Percentiles rank a stretch among this genome's conserved stretches.
Conservation (phyloP, 345 rosid genomes). For the Corchorus capsularis region DNA sequence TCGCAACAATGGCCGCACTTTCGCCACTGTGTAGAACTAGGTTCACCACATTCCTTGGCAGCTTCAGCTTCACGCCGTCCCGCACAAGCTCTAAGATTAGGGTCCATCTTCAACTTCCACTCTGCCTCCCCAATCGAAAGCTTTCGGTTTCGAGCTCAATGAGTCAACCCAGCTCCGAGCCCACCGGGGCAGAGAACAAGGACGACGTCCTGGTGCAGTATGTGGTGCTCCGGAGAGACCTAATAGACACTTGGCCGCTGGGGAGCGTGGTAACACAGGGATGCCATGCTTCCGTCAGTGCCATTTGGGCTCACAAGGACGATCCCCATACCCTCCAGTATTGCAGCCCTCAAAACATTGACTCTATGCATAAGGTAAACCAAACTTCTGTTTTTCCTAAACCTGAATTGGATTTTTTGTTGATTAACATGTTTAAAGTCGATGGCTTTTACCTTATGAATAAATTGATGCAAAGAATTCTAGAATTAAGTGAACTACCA, state of each 20-base stretch:
- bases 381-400: background rate
- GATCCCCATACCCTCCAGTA: slow-evolving; percentile 64
- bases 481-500: too few relatives aligned
- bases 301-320: slow-evolving; percentile 72
- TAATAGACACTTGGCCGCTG: slow-evolving; percentile 88
- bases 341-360: slow-evolving; percentile 67
- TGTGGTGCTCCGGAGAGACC: slow-evolving; percentile 81
- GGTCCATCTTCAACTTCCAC: slow-evolving; percentile 4
- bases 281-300: slow-evolving; percentile 87
- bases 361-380: slow-evolving; percentile 83
- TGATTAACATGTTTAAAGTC: background rate
- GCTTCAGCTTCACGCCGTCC: slow-evolving; percentile 18
- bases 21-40: background rate
- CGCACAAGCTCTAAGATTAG: background rate
- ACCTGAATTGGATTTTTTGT: background rate
- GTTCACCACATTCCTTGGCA: background rate
- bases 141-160: slow-evolving; percentile 31
- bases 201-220: slow-evolving; percentile 73
- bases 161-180: slow-evolving; percentile 39
- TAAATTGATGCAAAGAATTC: background rate
- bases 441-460: background rate
- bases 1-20: background rate
- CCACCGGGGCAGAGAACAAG: slow-evolving; percentile 21
- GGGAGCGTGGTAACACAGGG: slow-evolving; percentile 97
- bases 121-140: background rate